A percentile compares a stretch with the other conserved stretches of the same genome.
Evolutionary conservation across 164 flowering plant species (phyloP).

Genomic region (Vitis riparia): DNA sequence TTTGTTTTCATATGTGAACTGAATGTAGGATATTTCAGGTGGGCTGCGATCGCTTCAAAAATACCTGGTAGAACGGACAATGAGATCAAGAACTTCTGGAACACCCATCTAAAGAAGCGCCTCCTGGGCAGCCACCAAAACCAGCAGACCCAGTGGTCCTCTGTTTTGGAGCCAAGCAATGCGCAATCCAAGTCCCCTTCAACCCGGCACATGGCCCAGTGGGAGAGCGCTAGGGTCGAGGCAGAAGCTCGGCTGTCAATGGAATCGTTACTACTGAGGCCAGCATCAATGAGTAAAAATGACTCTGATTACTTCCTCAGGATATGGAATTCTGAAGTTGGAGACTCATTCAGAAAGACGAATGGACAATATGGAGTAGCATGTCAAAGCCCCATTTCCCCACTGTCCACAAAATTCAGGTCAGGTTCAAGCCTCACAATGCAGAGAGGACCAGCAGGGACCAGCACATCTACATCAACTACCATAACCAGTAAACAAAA

Average conservation of each 20-base stretch:
- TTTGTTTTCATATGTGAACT: too few species aligned
- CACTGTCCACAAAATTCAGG: slow-evolving; percentile 23
- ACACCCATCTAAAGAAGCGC: slow-evolving; percentile 47
- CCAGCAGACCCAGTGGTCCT: slow-evolving; percentile 2
- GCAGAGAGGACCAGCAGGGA: not conserved
- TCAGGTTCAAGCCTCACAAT: slow-evolving; percentile 13
- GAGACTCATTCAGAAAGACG: slow-evolving; percentile 32
- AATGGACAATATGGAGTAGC: not conserved
- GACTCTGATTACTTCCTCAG: slow-evolving; percentile 29
- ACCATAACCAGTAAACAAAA: not conserved
- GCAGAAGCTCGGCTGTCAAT: slow-evolving; percentile 40
- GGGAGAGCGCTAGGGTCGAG: slow-evolving; percentile 44
- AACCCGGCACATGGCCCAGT: slow-evolving; percentile 36
- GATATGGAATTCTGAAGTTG: slow-evolving; percentile 46
- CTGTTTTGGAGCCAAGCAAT: slow-evolving; percentile 7
- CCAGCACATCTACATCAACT: not conserved
- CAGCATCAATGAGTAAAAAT: slow-evolving; percentile 3
- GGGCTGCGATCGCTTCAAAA: slow-evolving; percentile 45
- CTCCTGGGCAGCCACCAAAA: not conserved
- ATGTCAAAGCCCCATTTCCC: slow-evolving; percentile 20
- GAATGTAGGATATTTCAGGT: slow-evolving; percentile 17
- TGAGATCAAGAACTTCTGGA: slow-evolving; percentile 56
- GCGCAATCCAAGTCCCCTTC: slow-evolving; percentile 14
- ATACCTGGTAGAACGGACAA: slow-evolving; percentile 56
- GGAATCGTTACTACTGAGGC: slow-evolving; percentile 13